Conservation (phyloP, 2,329 filamentous ascomycete species). For the Akanthomyces muscarius region DNA sequence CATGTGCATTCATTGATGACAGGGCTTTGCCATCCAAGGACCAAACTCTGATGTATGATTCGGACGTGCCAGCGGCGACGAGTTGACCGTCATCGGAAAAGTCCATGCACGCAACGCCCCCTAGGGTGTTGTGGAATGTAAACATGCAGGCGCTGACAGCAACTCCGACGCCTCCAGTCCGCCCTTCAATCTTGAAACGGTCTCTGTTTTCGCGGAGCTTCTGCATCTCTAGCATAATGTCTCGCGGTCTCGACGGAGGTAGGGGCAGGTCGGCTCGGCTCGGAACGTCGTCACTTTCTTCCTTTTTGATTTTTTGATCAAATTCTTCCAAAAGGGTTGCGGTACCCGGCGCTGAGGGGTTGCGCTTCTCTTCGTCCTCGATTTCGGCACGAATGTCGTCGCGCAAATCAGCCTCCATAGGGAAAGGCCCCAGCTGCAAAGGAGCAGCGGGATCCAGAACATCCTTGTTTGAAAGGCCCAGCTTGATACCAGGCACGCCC, state of each 20-base stretch:
- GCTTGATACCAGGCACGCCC: slow-evolving; percentile 60
- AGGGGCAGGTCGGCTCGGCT: slow-evolving; percentile 75
- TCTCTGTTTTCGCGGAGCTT: slow-evolving; percentile 91
- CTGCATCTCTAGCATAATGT: slow-evolving; percentile 91
- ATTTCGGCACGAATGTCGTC: slow-evolving; percentile 84
- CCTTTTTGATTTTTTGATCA: slow-evolving; percentile 81
- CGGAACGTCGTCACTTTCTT: slow-evolving; percentile 81
- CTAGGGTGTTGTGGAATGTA: slow-evolving; percentile 94
- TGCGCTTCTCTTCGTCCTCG: slow-evolving; percentile 75
- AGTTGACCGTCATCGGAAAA: slow-evolving; percentile 89
- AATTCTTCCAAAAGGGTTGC: slow-evolving; percentile 80
- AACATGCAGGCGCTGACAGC: slow-evolving; percentile 93
- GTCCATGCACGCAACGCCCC: slow-evolving; percentile 88
- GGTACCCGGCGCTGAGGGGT: slow-evolving; percentile 67
- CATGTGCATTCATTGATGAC: slow-evolving; percentile 57
- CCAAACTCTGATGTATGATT: slow-evolving; percentile 96
- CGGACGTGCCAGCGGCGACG: slow-evolving; percentile 82
- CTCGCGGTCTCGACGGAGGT: slow-evolving; percentile 80
- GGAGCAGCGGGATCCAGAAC: slow-evolving; percentile 52
- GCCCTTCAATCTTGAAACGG: slow-evolving; percentile 80
- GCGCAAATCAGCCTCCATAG: slow-evolving; percentile 77
- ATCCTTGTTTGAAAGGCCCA: slow-evolving; percentile 58
- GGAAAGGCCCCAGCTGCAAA: slow-evolving; percentile 75
- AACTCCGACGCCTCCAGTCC: slow-evolving; percentile 77
- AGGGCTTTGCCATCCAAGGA: slow-evolving; percentile 81